Evolutionary conservation across 176 grass and related monocot species (phyloP), one percentile per base, ranked within the genome.

Genomic region (Thinopyrum elongatum): DNA sequence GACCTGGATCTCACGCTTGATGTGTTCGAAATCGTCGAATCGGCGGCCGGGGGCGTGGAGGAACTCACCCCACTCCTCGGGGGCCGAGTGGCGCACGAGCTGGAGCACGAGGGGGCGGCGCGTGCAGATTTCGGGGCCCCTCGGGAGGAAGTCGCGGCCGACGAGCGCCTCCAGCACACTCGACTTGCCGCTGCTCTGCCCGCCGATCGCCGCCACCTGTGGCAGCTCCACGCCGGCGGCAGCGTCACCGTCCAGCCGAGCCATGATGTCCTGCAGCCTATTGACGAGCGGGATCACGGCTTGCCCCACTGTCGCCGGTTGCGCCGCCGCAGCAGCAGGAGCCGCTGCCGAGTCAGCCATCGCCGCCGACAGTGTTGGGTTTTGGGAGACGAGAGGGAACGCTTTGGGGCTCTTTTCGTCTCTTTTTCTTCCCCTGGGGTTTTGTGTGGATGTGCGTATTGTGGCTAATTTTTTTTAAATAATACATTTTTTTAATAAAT

Each of bases 101-200:
- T 95, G 91, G 80, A 98, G 88, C 58, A 98, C 96, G 4, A 95
- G 90, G 3, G 96, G 96, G 3, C 93, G 86, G 59, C 96, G 93
- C 11, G 96, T 98, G 70, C 91, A 95, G 88, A 93, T 92, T 62
- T 92, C 90, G 21, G 90, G 81, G 21, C 96, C 96, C 42, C 96
- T 86, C 15, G 96, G 93, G 31, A 98, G 86, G 78, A 98, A 98
- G 70, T 98, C 96, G 47, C 91, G 90, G 27, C 96, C 94, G 16
- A 95, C 93, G 70, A 98, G 93, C 58, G 96, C 92, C 79, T 98
- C 93, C 74, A 95, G 79, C 64, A 98, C 96, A 64, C 96, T 98
- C 44, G 96, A 95, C 81, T 98, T 98, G 62, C 96, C 93, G 88
- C 96, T 98, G 82, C 96, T 95, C 90, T 95, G 96, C 74, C 91